Percentiles rank a stretch among this genome's conserved stretches.
Conservation (phyloP, 768 basidiomycete species). For the Termitomyces sp. region DNA sequence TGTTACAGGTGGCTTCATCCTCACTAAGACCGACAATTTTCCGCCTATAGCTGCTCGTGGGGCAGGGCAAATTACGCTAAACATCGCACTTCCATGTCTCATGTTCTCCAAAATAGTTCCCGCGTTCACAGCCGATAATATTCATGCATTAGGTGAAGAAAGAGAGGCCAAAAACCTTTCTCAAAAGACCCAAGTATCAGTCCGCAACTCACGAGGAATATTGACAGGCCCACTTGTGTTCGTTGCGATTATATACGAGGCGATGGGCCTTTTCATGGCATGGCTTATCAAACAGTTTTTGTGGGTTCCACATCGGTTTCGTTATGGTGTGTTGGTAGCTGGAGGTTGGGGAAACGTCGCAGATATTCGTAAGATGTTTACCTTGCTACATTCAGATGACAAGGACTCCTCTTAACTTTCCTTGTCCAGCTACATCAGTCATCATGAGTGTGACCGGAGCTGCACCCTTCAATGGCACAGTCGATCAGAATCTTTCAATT, state of each 20-base stretch:
- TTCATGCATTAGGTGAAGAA: slow-evolving; percentile 45
- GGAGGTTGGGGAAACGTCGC: slow-evolving; percentile 68
- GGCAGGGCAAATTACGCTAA: slow-evolving; percentile 56
- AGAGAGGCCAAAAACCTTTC: not conserved
- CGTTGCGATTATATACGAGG: slow-evolving; percentile 54
- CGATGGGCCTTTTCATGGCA: slow-evolving; percentile 46
- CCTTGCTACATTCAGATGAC: not conserved
- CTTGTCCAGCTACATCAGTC: slow-evolving; percentile 51
- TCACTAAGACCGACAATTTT: slow-evolving; percentile 58
- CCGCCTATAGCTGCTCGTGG: slow-evolving; percentile 52
- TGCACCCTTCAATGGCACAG: slow-evolving; percentile 53
- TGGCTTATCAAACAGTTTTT: slow-evolving; percentile 56
- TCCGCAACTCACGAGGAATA: not conserved
- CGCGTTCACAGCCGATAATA: slow-evolving; percentile 53
- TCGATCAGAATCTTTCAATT: slow-evolving; percentile 56
- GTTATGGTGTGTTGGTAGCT: slow-evolving; percentile 63
- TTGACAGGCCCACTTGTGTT: slow-evolving; percentile 54
- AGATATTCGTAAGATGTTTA: slow-evolving; percentile 52
- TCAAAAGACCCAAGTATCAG: not conserved
- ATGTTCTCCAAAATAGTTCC: slow-evolving; percentile 72
- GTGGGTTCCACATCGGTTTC: slow-evolving; percentile 75
- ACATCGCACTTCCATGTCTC: slow-evolving; percentile 56
- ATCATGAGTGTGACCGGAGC: slow-evolving; percentile 55
- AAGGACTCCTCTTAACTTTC: not conserved
- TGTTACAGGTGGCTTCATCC: slow-evolving; percentile 46